phyloP scores from a whole-genome alignment of 2,329 filamentous ascomycete species.

The Cordyceps farinosa region DNA sequence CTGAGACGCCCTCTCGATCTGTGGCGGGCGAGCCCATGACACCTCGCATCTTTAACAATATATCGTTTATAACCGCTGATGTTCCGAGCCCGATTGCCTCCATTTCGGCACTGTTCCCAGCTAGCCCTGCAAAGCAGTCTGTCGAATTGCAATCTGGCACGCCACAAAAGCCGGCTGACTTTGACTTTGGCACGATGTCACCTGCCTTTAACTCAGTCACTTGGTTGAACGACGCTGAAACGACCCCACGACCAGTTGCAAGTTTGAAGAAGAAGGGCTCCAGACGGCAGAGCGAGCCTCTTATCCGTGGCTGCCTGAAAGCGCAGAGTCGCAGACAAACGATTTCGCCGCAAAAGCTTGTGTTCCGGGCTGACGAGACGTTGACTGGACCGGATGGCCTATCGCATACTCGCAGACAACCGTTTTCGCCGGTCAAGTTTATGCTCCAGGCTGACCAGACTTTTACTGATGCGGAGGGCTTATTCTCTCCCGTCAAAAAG shows the following conservation, averaged over 20 bases:
- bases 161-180: slow-evolving; percentile 21
- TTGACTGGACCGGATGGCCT: neutral
- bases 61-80: neutral
- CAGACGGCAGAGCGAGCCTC: slow-evolving; percentile 35
- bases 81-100: slow-evolving; percentile 10
- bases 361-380: neutral
- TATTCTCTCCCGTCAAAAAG: slow-evolving; percentile 14
- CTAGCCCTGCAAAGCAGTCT: slow-evolving; percentile 11
- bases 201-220: slow-evolving; percentile 27
- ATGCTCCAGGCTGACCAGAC: neutral
- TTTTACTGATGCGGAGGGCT: neutral
- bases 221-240: slow-evolving; percentile 27
- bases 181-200: slow-evolving; percentile 30
- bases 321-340: slow-evolving; percentile 27
- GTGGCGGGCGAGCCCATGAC: neutral
- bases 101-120: slow-evolving; percentile 4
- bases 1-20: neutral
- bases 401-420: slow-evolving; percentile 26
- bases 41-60: slow-evolving; percentile 7
- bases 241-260: slow-evolving; percentile 24
- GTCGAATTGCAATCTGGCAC: slow-evolving; percentile 5
- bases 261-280: slow-evolving; percentile 24
- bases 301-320: slow-evolving; percentile 27
- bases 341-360: slow-evolving; percentile 26
- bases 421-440: slow-evolving; percentile 27